Evolutionary conservation across 768 basidiomycete species (phyloP).

Genomic region (Lactifluus hygrophoroides): DNA sequence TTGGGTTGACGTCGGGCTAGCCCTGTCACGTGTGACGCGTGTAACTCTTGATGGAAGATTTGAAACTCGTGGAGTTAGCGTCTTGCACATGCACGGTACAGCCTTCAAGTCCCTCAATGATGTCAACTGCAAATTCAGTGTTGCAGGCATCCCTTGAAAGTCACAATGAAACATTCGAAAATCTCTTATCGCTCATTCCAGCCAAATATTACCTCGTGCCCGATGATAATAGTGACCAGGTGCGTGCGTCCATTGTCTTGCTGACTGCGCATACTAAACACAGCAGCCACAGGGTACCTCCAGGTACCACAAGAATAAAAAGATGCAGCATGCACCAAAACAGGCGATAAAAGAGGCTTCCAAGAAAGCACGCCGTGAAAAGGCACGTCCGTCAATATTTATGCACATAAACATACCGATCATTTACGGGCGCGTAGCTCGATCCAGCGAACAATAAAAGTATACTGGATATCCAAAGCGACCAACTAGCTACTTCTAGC

Average conservation of each 20-base stretch:
- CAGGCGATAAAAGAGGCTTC: conserved; percentile 84
- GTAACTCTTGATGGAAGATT: not conserved
- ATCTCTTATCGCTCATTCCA: conserved; percentile 77
- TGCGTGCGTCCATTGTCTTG: conserved; percentile 25
- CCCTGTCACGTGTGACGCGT: no score
- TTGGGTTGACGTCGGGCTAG: no score
- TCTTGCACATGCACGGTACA: no score
- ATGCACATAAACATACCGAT: not conserved
- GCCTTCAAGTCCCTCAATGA: no score
- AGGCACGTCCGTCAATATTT: conserved; percentile 38
- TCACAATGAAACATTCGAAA: conserved; percentile 84
- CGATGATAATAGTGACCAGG: conserved; percentile 62
- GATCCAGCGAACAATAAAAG: conserved; percentile 87
- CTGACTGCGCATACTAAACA: not conserved
- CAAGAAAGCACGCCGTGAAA: conserved; percentile 81
- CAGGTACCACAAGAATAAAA: conserved; percentile 83
- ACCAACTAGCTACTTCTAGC: conserved; percentile 18
- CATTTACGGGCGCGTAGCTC: conserved; percentile 45
- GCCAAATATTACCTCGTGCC: conserved; percentile 78
- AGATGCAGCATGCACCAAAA: conserved; percentile 66
- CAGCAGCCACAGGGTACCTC: conserved; percentile 36
- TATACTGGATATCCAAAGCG: conserved; percentile 43
- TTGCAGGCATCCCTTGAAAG: conserved; percentile 61
- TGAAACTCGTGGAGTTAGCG: not conserved
- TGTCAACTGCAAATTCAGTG: conserved; percentile 18